Conservation (phyloP, 164 flowering plant species). For the Sextonia rubra region DNA sequence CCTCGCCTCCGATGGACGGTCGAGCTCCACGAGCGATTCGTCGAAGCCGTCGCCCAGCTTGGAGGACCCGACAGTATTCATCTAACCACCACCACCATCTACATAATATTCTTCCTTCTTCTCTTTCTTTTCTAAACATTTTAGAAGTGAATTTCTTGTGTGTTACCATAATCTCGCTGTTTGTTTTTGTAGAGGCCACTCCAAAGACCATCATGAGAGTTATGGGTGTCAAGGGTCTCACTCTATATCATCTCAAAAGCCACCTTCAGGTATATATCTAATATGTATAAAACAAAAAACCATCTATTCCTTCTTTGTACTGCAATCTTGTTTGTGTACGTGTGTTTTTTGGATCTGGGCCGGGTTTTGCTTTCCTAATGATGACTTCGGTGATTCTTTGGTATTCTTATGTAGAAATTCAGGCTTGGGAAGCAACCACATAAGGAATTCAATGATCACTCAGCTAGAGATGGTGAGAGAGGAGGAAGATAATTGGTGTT, state of each 20-base stretch:
- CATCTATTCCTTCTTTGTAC: constrained; percentile 7
- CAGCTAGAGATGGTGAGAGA: constrained; percentile 70
- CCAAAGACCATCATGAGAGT: constrained; percentile 99
- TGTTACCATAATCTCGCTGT: neutral
- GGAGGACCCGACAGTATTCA: constrained; percentile 93
- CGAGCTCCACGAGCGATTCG: constrained; percentile 97
- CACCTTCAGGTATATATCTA: constrained; percentile 77
- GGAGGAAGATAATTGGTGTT: constrained; percentile 1
- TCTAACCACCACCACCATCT: neutral
- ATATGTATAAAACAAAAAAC: neutral
- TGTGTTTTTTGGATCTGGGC: neutral
- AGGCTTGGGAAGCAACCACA: constrained; percentile 99
- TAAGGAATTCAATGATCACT: constrained; percentile 91
- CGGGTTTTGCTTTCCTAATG: neutral
- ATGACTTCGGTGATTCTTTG: neutral
- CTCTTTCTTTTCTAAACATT: constrained; percentile 3
- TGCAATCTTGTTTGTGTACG: neutral
- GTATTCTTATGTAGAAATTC: constrained; percentile 62
- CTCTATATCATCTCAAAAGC: constrained; percentile 98
- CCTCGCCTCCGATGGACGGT: constrained; percentile 98
- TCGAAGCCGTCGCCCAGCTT: constrained; percentile 96
- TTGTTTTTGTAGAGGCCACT: constrained; percentile 74
- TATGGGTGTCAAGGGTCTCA: constrained; percentile 99
- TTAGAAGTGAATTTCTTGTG: neutral
- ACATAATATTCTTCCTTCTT: neutral